Conservation (phyloP, 2,329 filamentous ascomycete genomes). For the Drechslerella dactyloides region DNA sequence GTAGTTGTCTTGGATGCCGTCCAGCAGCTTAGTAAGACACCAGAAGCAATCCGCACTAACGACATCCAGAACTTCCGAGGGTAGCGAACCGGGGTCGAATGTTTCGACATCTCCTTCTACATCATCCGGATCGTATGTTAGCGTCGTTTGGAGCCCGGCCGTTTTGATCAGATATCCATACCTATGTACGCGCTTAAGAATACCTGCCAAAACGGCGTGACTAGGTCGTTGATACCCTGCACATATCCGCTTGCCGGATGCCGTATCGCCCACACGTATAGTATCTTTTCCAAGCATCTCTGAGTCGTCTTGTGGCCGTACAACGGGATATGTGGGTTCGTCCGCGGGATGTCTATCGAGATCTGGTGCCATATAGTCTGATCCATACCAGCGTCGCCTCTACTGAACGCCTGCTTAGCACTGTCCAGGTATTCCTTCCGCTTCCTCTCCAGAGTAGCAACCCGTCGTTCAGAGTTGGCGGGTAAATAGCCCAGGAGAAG, state of each 20-base stretch:
- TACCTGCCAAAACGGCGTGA: conserved; percentile 97
- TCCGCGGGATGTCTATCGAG: conserved; percentile 95
- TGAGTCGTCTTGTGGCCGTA: conserved; percentile 97
- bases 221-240: conserved; percentile 97
- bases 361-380: conserved; percentile 99
- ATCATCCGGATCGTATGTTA: neutral
- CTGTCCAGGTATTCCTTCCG: conserved; percentile 96
- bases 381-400: conserved; percentile 77
- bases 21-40: conserved; percentile 96
- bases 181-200: conserved; percentile 80
- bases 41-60: conserved; percentile 98
- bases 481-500: conserved; percentile 92
- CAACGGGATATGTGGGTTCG: conserved; percentile 91
- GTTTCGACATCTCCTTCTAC: conserved; percentile 55
- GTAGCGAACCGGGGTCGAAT: conserved; percentile 92
- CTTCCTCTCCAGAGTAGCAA: conserved; percentile 88
- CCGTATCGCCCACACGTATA: conserved; percentile 97
- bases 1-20: conserved; percentile 98
- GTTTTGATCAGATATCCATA: conserved; percentile 20
- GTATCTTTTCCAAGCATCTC: conserved; percentile 86
- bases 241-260: conserved; percentile 98
- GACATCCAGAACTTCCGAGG: conserved; percentile 86
- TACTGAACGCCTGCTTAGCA: conserved; percentile 74
- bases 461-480: conserved; percentile 91
- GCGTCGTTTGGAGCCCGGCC: neutral